A percentile compares a stretch with the other conserved stretches of the same genome.
Conservation (phyloP, 2,329 filamentous ascomycete species). For the Aspergillus candidus region DNA sequence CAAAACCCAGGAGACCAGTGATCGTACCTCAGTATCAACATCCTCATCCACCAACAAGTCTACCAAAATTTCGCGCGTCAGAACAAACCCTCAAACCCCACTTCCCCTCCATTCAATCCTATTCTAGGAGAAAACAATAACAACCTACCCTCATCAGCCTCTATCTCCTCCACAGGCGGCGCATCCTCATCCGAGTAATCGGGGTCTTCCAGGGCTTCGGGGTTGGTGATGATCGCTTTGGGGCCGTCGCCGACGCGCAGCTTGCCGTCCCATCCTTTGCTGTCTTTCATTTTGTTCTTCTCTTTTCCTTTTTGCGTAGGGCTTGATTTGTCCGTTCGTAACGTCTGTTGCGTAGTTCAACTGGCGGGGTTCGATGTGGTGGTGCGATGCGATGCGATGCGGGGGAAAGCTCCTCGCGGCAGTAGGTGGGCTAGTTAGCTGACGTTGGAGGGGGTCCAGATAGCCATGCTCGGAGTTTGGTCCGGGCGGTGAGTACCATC, state of each 20-base stretch:
- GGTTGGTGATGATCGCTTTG: constrained; percentile 64
- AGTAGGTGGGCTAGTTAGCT: background rate
- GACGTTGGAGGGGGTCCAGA: background rate
- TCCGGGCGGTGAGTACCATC: no score
- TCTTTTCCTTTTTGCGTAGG: background rate
- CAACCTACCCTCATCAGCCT: constrained; percentile 67
- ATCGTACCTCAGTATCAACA: constrained; percentile 46
- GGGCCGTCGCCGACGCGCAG: constrained; percentile 59
- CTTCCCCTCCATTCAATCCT: background rate
- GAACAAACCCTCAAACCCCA: background rate
- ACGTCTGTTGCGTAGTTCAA: no score
- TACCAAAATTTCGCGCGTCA: constrained; percentile 18
- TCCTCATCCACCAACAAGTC: constrained; percentile 57
- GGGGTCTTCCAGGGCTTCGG: constrained; percentile 74
- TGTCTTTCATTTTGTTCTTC: constrained; percentile 32
- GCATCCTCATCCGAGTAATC: constrained; percentile 72
- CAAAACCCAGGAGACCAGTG: background rate
- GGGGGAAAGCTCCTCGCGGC: constrained; percentile 15
- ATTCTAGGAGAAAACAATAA: background rate
- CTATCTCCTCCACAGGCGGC: constrained; percentile 66
- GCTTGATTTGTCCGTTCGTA: no score
- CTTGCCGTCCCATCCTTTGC: constrained; percentile 44
- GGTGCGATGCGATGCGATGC: constrained; percentile 12
- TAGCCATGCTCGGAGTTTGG: background rate
- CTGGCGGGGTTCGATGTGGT: no score